phyloP scores from a whole-genome alignment of 129 eudicot genomes.

The Lonicera japonica region DNA sequence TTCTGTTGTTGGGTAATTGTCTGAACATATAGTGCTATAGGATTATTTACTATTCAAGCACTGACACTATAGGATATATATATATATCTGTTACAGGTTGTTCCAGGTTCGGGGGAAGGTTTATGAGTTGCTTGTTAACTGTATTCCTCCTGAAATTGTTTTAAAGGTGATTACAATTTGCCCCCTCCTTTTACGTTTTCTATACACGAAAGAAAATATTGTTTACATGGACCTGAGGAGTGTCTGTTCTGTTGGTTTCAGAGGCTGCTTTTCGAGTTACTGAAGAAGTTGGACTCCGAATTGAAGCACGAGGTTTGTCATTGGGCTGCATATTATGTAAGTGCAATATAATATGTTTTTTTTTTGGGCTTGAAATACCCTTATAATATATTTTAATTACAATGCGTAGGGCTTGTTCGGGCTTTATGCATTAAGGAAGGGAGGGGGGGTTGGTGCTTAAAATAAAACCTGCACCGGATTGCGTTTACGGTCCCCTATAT shows the following conservation, averaged over 20 bases:
- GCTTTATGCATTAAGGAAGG: too few relatives aligned
- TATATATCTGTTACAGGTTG: conserved; percentile 45
- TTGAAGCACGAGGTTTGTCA: conserved; percentile 90
- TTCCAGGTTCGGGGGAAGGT: conserved; percentile 92
- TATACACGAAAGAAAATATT: background rate
- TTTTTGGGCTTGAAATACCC: too few relatives aligned
- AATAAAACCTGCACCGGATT: too few relatives aligned
- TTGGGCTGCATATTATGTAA: conserved; percentile 99
- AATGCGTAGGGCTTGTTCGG: too few relatives aligned
- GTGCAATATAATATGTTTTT: too few relatives aligned
- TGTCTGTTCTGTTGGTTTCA: conserved; percentile 28
- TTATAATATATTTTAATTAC: too few relatives aligned
- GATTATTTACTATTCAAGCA: too few relatives aligned
- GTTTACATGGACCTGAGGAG: conserved; percentile 8
- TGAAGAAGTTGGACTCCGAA: conserved; percentile 90
- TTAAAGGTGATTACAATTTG: conserved; percentile 42
- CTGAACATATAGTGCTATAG: background rate
- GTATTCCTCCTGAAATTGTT: conserved; percentile 88
- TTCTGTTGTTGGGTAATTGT: background rate
- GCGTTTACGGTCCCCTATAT: too few relatives aligned
- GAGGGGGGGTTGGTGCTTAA: too few relatives aligned
- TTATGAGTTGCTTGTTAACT: conserved; percentile 77
- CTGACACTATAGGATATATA: too few relatives aligned
- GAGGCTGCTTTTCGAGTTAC: conserved; percentile 80
- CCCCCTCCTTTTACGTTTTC: background rate